Evolutionary conservation across 139 green algal genomes (phyloP).

Genomic region (Pleodorina starrii): DNA sequence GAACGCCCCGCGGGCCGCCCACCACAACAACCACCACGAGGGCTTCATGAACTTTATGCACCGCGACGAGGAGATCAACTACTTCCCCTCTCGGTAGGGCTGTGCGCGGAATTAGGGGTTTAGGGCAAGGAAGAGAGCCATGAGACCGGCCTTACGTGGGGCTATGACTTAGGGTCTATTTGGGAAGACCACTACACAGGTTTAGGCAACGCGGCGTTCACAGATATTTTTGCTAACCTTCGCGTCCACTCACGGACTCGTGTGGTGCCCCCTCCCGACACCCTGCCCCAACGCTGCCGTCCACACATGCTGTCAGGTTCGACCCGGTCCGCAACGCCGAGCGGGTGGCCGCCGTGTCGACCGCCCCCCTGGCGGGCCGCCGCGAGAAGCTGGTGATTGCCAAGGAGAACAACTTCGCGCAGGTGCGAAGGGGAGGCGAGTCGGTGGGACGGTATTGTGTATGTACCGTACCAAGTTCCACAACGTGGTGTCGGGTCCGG

Average conservation of each 20-base stretch:
- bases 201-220: too few species aligned
- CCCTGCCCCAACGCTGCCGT: too few species aligned
- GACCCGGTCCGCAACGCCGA: conserved; percentile 90
- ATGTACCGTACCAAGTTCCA: too few species aligned
- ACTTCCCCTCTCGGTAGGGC: conserved; percentile 89
- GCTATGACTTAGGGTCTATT: too few species aligned
- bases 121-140: neutral
- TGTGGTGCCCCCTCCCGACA: too few species aligned
- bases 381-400: conserved; percentile 88
- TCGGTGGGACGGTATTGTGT: too few species aligned
- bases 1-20: conserved; percentile 85
- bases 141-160: too few species aligned
- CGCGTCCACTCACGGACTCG: too few species aligned
- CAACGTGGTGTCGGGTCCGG: too few species aligned
- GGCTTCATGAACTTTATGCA: conserved; percentile 98
- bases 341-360: conserved; percentile 70
- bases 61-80: conserved; percentile 96
- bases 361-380: conserved; percentile 68
- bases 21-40: conserved; percentile 98
- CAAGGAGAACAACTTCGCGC: conserved; percentile 97
- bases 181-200: too few species aligned
- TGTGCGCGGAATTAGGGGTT: neutral
- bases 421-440: conserved; percentile 64
- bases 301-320: too few species aligned
- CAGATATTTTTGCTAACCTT: too few species aligned